Conservation (phyloP, 352 stramenopile species). For the Globisporangium megalacanthum region DNA sequence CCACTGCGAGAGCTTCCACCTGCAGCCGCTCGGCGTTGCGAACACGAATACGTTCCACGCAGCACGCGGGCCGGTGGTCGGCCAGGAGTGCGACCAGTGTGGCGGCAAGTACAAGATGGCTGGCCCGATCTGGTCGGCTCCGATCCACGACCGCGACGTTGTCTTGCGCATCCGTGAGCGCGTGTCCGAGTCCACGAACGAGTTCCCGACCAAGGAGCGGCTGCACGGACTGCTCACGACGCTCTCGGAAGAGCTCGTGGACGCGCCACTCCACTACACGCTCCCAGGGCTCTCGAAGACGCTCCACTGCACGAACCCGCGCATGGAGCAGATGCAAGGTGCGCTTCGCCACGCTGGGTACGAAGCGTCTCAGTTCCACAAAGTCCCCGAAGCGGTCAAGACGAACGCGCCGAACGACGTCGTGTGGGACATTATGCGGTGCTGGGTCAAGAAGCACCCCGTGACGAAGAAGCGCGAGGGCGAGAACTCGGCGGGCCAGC, state of each 20-base stretch:
- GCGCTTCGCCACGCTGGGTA: slow-evolving; percentile 96
- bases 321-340: slow-evolving; percentile 92
- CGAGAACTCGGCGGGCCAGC: slow-evolving; percentile 66
- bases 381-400: slow-evolving; percentile 97
- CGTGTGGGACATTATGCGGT: slow-evolving; percentile 98
- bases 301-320: slow-evolving; percentile 91
- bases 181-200: slow-evolving; percentile 70
- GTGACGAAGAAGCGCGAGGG: slow-evolving; percentile 85
- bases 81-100: slow-evolving; percentile 75
- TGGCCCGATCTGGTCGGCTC: slow-evolving; percentile 96
- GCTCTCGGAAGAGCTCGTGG: slow-evolving; percentile 93
- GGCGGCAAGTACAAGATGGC: slow-evolving; percentile 87
- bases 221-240: slow-evolving; percentile 94
- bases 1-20: slow-evolving; percentile 96
- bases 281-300: slow-evolving; percentile 91
- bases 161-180: slow-evolving; percentile 78
- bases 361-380: slow-evolving; percentile 97
- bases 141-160: slow-evolving; percentile 93
- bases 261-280: slow-evolving; percentile 97
- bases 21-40: slow-evolving; percentile 90
- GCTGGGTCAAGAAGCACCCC: slow-evolving; percentile 94
- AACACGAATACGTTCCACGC: slow-evolving; percentile 85
- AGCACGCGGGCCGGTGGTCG: slow-evolving; percentile 64
- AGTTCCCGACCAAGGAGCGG: slow-evolving; percentile 90
- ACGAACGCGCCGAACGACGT: slow-evolving; percentile 97